These are phyloP conservation scores for Teratosphaeria destructans DNA, from an alignment of 2,329 filamentous ascomycete species.

Conservation along the genomic window DNA sequence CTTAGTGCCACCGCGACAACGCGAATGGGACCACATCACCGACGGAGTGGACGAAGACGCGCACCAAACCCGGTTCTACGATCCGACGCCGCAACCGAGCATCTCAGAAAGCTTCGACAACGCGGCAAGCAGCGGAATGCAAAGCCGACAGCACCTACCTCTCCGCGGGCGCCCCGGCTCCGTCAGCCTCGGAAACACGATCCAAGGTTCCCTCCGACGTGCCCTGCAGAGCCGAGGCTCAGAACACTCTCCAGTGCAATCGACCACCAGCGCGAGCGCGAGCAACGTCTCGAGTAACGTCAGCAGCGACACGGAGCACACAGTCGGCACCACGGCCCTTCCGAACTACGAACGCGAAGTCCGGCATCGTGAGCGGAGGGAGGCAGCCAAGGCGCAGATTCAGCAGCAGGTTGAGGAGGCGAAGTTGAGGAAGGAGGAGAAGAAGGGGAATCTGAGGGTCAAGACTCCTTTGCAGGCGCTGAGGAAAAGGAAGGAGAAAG, in stretches of 20 bases:
- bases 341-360: slow-evolving; percentile 25
- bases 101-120: slow-evolving; percentile 3
- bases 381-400: slow-evolving; percentile 17
- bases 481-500: slow-evolving; percentile 23
- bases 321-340: slow-evolving; percentile 19
- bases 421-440: slow-evolving; percentile 23
- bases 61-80: slow-evolving; percentile 2
- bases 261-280: slow-evolving; percentile 16
- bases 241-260: slow-evolving; percentile 4
- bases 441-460: slow-evolving; percentile 27
- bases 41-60: slow-evolving; percentile 14
- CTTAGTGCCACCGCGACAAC: slow-evolving; percentile 3
- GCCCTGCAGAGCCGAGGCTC: slow-evolving; percentile 8
- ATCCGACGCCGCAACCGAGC: slow-evolving; percentile 3
- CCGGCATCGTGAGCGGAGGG: slow-evolving; percentile 22
- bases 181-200: slow-evolving; percentile 12
- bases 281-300: slow-evolving; percentile 22
- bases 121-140: slow-evolving; percentile 3
- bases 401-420: slow-evolving; percentile 26
- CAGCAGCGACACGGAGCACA: slow-evolving; percentile 24
- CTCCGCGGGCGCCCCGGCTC: slow-evolving; percentile 13
- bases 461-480: slow-evolving; percentile 31
- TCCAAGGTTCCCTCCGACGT: slow-evolving; percentile 11
- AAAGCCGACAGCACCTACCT: neutral
- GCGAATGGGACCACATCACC: slow-evolving; percentile 9